Evolutionary conservation across 768 basidiomycete genomes (phyloP).

Genomic region (Hemileccinum impolitum): DNA sequence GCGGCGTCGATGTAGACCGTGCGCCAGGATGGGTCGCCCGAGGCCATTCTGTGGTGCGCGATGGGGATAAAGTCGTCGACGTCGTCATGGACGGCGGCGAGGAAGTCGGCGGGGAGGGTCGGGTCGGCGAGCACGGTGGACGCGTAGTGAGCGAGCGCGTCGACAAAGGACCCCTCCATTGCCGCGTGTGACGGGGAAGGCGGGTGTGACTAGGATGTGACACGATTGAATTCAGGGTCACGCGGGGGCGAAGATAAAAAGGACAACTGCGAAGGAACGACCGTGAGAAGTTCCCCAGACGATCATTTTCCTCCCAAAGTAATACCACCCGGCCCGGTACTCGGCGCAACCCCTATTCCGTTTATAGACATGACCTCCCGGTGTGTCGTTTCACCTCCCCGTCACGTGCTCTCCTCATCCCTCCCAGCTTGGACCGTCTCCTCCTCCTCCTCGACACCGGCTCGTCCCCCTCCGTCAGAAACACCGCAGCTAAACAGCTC

Average conservation of each 20-base stretch:
- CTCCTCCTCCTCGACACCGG: conserved; percentile 94
- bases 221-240: conserved; percentile 38
- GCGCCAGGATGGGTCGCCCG: too few relatives aligned
- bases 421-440: conserved; percentile 87
- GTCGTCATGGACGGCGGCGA: conserved; percentile 2
- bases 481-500: conserved; percentile 95
- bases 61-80: conserved; percentile 40
- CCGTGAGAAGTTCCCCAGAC: conserved; percentile 51
- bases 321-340: conserved; percentile 36
- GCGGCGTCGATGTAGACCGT: conserved; percentile 74
- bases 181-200: conserved; percentile 12
- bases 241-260: conserved; percentile 58
- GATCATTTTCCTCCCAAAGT: conserved; percentile 43
- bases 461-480: conserved; percentile 82
- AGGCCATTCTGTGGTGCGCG: conserved; percentile 33
- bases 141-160: conserved; percentile 11
- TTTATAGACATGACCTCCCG: conserved; percentile 73
- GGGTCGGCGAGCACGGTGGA: conserved; percentile 10
- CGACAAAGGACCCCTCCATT: not conserved
- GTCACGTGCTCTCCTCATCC: not conserved
- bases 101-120: conserved; percentile 3
- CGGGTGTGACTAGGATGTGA: conserved; percentile 33
- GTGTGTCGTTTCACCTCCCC: conserved; percentile 33
- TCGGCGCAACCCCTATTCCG: conserved; percentile 53
- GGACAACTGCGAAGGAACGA: conserved; percentile 43